Conservation (phyloP, 768 basidiomycete genomes). For the Boletus tylopilopsis region DNA sequence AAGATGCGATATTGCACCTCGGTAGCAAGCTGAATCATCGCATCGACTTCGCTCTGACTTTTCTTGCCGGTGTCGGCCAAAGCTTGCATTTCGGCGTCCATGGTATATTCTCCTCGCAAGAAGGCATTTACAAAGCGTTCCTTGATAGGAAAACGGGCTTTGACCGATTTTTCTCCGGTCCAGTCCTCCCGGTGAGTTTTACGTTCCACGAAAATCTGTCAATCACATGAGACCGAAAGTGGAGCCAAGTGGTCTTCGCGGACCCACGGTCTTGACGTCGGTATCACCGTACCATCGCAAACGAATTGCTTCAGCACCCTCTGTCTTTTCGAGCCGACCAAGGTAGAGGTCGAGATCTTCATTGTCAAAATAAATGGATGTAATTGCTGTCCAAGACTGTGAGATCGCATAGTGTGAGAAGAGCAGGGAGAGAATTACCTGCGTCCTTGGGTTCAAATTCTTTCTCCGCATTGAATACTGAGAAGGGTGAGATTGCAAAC, state of each 20-base stretch:
- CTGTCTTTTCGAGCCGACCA: constrained; percentile 95
- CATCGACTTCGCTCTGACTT: constrained; percentile 83
- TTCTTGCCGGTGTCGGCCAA: constrained; percentile 90
- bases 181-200: constrained; percentile 97
- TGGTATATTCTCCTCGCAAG: constrained; percentile 83
- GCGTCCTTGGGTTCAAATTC: constrained; percentile 85
- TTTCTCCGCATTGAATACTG: constrained; percentile 93
- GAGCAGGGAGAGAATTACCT: constrained; percentile 37
- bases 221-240: not conserved
- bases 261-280: constrained; percentile 70
- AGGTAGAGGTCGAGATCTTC: constrained; percentile 95
- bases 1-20: constrained; percentile 93
- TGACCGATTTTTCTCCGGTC: constrained; percentile 99
- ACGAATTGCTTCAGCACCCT: constrained; percentile 96
- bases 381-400: constrained; percentile 61
- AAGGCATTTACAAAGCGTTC: constrained; percentile 92
- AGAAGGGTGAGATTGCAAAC: not conserved
- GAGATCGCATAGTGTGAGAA: not conserved
- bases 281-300: constrained; percentile 96
- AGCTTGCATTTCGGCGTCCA: constrained; percentile 89
- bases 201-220: constrained; percentile 80
- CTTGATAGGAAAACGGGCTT: constrained; percentile 93
- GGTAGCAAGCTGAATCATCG: constrained; percentile 94
- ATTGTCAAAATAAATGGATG: constrained; percentile 96
- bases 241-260: not conserved